Evolutionary conservation across 192 early-diverging fungal genomes (phyloP).

Genomic region (Coemansia sp.): DNA sequence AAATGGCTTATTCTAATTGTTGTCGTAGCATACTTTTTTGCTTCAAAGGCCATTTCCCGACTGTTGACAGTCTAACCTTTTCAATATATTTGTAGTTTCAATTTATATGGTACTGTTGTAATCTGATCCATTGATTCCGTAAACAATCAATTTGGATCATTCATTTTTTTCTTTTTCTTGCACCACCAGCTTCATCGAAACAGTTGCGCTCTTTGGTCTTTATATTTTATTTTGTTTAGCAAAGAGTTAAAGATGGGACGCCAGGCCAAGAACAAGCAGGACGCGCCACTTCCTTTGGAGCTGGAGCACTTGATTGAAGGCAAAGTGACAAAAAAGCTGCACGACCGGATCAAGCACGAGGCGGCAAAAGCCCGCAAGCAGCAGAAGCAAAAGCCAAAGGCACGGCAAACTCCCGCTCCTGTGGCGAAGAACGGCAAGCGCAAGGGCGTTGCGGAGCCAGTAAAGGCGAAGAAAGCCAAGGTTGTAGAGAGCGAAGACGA

Average conservation of each 20-base stretch:
- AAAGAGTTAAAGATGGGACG: constrained; percentile 38
- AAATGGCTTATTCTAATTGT: constrained; percentile 49
- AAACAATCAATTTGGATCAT: background rate
- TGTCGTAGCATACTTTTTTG: constrained; percentile 42
- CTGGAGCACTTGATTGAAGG: constrained; percentile 43
- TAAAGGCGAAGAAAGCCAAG: constrained; percentile 1
- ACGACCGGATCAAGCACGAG: constrained; percentile 42
- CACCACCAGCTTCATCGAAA: background rate
- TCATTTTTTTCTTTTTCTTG: constrained; percentile 5
- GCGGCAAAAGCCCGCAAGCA: constrained; percentile 30
- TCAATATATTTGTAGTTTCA: background rate
- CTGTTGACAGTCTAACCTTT: constrained; percentile 29
- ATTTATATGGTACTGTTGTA: no score
- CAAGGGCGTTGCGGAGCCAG: background rate
- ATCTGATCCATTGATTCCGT: no score
- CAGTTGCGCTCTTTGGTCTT: background rate
- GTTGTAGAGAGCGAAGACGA: constrained; percentile 4
- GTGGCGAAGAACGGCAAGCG: constrained; percentile 9
- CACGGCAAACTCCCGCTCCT: background rate
- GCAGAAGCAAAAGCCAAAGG: constrained; percentile 10
- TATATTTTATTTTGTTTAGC: background rate
- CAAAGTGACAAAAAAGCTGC: constrained; percentile 40
- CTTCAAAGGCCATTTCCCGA: constrained; percentile 38
- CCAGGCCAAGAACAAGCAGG: constrained; percentile 53
- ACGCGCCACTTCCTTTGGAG: constrained; percentile 40